Evolutionary conservation across 2,329 filamentous ascomycete species (phyloP), one percentile per base, ranked within the genome.

Genomic region (Fusarium austroafricanum): DNA sequence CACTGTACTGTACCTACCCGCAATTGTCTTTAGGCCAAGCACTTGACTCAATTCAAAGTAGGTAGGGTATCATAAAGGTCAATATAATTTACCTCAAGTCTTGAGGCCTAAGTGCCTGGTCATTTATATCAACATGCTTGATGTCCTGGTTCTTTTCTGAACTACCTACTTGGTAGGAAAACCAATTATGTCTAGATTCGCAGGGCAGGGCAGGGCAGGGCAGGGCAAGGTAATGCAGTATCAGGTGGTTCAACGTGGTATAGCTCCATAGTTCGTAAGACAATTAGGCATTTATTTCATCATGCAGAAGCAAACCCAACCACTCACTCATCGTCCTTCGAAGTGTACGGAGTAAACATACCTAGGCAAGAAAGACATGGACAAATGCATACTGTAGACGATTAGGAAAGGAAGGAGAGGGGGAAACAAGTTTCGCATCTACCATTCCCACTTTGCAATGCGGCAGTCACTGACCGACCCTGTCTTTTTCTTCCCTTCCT

Each of bases 401-500:
- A n/a, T n/a, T n/a, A 11, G 29, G 8, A 54, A 12, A 17, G 21
- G 21, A 38, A 35, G 31, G 18, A 21, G 33, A 37, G n/a, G 40
- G 12, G n/a, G 21, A 59, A 65, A 43, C 60, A 45, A 61, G 58
- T 61, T 59, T 53, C 33, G 33, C 39, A n/a, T 61, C 55, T n/a
- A n/a, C 61, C 26, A n/a, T 58, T 61, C 26, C 60, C 55, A 66
- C 50, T 55, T 29, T 54, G 47, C 14, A 31, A 14, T 33, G 14
- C 31, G 12, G 12, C 35, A 43, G 40, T 61, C 40, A 33, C 57
- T 23, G 8, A 23, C 46, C 17, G 45, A 47, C 45, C 52, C 40
- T 64, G 35, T 52, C 26, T 56, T 52, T 64, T 31, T 31, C 3
- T 31, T 31, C 29, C 11, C 12, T 31, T 38, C 4, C 23, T 52